phyloP scores from a whole-genome alignment of 768 basidiomycete species.

The Xanthoconium stramineum region DNA sequence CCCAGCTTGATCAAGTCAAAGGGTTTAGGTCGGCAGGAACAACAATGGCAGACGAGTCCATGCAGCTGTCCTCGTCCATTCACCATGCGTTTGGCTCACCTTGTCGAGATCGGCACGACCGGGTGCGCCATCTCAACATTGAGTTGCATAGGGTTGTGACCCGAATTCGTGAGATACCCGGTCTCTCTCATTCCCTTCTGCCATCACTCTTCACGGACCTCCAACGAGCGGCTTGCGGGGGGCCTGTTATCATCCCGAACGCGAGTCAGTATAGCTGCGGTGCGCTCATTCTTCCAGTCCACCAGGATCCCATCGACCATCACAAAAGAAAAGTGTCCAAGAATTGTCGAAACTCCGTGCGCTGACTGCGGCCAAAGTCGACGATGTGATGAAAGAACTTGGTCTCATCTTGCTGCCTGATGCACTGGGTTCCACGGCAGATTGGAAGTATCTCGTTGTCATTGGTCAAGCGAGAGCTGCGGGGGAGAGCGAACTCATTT shows the following conservation, averaged over 20 bases:
- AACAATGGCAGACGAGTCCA: background rate
- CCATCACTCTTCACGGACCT: background rate
- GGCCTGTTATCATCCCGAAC: background rate
- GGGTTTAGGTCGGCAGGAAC: background rate
- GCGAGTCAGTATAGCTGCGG: background rate
- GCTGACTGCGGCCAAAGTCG: background rate
- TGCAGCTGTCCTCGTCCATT: background rate
- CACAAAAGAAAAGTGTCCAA: background rate
- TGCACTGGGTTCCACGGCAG: background rate
- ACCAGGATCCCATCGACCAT: background rate
- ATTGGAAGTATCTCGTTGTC: background rate
- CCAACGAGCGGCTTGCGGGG: background rate
- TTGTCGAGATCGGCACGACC: background rate
- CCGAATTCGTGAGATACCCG: background rate
- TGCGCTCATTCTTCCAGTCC: background rate
- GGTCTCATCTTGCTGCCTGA: background rate
- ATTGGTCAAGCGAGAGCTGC: background rate
- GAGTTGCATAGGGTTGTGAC: background rate
- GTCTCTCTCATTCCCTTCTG: background rate
- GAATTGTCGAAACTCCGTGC: background rate
- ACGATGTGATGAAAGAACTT: background rate
- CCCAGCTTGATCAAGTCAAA: background rate
- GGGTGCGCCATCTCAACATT: background rate
- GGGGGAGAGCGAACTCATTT: background rate
- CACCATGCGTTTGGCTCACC: background rate